These are phyloP conservation scores for Colletotrichum sp. DNA, from an alignment of 2,329 filamentous ascomycete genomes.

Conservation along the genomic window DNA sequence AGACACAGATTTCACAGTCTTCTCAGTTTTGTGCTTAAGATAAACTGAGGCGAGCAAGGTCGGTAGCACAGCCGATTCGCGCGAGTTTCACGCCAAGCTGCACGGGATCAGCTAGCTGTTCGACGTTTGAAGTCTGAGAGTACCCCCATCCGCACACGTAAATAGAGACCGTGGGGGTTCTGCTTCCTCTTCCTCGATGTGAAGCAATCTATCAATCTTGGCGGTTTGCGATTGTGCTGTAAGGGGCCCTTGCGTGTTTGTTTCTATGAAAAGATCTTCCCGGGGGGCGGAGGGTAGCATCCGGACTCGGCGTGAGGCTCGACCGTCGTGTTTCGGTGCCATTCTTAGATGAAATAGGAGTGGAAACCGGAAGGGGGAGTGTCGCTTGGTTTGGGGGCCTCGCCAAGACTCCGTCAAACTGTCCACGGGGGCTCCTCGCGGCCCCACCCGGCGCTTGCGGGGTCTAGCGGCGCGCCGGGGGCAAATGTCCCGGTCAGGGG, in stretches of 20 bases:
- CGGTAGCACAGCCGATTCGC: conserved; percentile 1
- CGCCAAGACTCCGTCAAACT: background rate
- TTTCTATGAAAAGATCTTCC: conserved; percentile 16
- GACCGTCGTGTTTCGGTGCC: conserved; percentile 4
- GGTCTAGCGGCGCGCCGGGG: background rate
- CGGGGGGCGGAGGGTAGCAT: background rate
- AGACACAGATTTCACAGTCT: background rate
- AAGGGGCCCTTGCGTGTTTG: background rate
- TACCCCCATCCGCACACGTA: background rate
- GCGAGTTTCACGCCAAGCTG: conserved; percentile 1
- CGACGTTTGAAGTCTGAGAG: background rate
- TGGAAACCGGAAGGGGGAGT: background rate
- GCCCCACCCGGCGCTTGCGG: background rate
- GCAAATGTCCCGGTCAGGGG: too few relatives aligned
- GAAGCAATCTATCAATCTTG: conserved; percentile 5
- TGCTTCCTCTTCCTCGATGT: background rate
- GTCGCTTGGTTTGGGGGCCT: background rate
- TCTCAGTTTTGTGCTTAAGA: background rate
- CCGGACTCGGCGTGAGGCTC: background rate
- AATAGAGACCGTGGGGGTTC: background rate
- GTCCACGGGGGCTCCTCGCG: background rate
- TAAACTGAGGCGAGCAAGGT: background rate
- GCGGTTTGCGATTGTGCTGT: conserved; percentile 1
- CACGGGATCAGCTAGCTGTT: background rate
- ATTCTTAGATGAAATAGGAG: background rate